Evolutionary conservation across 495 filamentous ascomycete genomes (phyloP).

Genomic region (Neurospora discreta): DNA sequence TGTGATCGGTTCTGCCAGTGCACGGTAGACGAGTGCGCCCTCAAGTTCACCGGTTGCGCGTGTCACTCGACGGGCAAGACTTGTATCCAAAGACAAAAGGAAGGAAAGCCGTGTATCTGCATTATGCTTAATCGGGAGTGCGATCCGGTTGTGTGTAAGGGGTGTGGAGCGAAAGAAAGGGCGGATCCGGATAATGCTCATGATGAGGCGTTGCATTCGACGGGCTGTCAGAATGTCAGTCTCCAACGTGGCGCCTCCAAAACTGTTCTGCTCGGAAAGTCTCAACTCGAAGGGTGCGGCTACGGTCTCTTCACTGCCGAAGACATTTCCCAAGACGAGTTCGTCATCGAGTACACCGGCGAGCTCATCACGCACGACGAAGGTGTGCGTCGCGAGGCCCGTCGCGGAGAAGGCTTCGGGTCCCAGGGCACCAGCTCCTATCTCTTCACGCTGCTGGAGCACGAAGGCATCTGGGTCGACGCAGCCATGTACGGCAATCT

Average conservation of each 20-base stretch:
- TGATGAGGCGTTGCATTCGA: constrained; percentile 35
- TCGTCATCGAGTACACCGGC: constrained; percentile 62
- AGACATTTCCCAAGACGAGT: constrained; percentile 46
- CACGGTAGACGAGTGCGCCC: constrained; percentile 41
- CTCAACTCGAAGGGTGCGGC: constrained; percentile 44
- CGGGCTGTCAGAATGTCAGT: constrained; percentile 49
- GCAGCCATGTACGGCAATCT: constrained; percentile 43
- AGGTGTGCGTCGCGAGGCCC: constrained; percentile 41
- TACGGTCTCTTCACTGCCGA: constrained; percentile 58
- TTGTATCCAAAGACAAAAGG: constrained; percentile 38
- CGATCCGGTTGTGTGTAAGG: constrained; percentile 54
- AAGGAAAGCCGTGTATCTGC: constrained; percentile 45
- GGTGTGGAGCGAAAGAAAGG: constrained; percentile 51
- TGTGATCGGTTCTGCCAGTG: constrained; percentile 62
- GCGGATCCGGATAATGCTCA: constrained; percentile 49
- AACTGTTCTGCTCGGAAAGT: constrained; percentile 49
- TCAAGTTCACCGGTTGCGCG: constrained; percentile 55
- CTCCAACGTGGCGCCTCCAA: constrained; percentile 52
- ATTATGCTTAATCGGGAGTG: constrained; percentile 55
- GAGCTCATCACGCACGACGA: constrained; percentile 56
- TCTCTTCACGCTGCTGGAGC: constrained; percentile 51
- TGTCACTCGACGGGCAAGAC: constrained; percentile 43
- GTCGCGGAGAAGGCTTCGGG: constrained; percentile 53
- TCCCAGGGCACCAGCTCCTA: constrained; percentile 50
- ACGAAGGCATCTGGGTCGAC: constrained; percentile 41